Evolutionary conservation across 805 yeast genomes (phyloP).

Genomic region (Saturnispora zaruensis): DNA sequence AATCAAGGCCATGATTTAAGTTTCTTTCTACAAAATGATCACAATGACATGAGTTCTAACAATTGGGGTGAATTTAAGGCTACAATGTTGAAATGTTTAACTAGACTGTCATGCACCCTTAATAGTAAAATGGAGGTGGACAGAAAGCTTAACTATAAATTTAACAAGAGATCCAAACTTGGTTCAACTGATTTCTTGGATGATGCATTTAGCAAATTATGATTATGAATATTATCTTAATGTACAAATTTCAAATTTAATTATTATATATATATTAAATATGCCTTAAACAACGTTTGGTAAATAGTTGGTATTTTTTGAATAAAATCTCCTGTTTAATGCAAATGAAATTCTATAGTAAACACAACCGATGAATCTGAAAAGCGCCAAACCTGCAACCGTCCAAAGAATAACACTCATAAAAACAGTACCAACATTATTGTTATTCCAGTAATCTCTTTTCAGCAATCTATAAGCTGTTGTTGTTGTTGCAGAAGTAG

Average conservation of each 20-base stretch:
- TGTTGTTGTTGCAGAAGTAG: conserved; percentile 25
- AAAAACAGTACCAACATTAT: conserved; percentile 36
- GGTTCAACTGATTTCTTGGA: conserved; percentile 8
- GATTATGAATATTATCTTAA: neutral
- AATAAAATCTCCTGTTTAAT: conserved; percentile 19
- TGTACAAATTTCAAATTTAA: neutral
- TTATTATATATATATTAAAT: neutral
- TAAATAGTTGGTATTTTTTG: neutral
- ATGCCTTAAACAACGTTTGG: neutral
- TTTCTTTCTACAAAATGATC: conserved; percentile 12
- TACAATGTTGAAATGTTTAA: conserved; percentile 9
- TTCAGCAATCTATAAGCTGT: conserved; percentile 24
- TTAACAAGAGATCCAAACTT: neutral
- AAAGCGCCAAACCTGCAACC: conserved; percentile 78
- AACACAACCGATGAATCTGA: conserved; percentile 68
- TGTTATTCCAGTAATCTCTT: conserved; percentile 17
- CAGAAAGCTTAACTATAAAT: neutral
- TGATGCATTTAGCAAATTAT: conserved; percentile 8
- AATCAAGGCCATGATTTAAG: conserved; percentile 11
- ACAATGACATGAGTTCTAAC: neutral
- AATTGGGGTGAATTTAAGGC: conserved; percentile 16
- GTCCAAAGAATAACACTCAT: conserved; percentile 84
- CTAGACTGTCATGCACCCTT: conserved; percentile 8
- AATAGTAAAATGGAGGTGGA: conserved; percentile 11
- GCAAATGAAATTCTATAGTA: conserved; percentile 33